Evolutionary conservation across 257 asterid genomes (phyloP), one percentile per base, ranked within the genome.

Genomic region (Solanum piurae): DNA sequence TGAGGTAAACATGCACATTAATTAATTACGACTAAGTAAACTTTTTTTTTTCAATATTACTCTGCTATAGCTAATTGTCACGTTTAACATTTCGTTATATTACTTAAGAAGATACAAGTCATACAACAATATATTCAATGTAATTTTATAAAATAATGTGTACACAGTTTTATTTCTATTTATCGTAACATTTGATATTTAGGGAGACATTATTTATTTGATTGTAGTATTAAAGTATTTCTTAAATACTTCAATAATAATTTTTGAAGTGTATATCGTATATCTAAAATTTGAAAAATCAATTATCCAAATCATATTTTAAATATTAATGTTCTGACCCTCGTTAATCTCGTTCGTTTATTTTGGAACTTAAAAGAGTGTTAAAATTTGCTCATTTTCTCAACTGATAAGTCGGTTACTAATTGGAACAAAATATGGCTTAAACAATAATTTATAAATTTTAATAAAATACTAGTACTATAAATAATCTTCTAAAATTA

Each of bases 161-260:
- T 25, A 64, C 2, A 4, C 1, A 0, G 0, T n/a, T 2, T 62
- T 62, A 2, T 10, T 1, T 10, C 3, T 10, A 5, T 25, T 64
- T 0, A 64, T 64, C 1, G 0, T 3, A 64, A 25, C 0, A 25
- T 64, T 58, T 64, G 5, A 11, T 25, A 2, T 64, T 64, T 64
- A 64, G 34, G 18, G 20, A 11, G 73, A 5, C 8, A 11, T 62
- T 62, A 62, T 10, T 62, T 23, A n/a, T 62, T n/a, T 1, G 16
- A 62, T 62, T 25, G 73, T 12, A 66, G 20, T 25, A 6, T 12
- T 5, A 2, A 12, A 66, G 73, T 66, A 27, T 2, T 66, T 68
- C 10, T 3, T 13, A 29, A 27, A 29, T 68, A 69, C 3, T 69
- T 69, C 6, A 69, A 69, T 69, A 14, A 68, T 68, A 68, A 12